Percentiles rank a stretch among this genome's conserved stretches.
Conservation (phyloP, 805 yeast species). For the Metahyphopichia silvanorum region DNA sequence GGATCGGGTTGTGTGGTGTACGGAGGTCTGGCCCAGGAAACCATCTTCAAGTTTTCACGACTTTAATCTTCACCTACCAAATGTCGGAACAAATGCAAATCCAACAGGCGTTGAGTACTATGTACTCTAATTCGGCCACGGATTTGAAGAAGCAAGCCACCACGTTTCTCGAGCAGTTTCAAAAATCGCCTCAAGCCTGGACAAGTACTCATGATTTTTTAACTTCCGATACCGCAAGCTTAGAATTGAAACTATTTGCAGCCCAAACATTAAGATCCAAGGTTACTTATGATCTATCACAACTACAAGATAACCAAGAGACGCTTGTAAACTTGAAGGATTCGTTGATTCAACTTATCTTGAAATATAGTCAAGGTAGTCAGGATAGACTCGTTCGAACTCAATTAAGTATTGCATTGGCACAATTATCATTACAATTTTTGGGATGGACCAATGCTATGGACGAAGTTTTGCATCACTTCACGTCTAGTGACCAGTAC, state of each 20-base stretch:
- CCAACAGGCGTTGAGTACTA: constrained; percentile 44
- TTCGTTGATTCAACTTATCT: constrained; percentile 58
- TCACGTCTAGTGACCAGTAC: constrained; percentile 37
- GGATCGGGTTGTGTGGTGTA: too few relatives aligned
- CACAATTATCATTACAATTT: constrained; percentile 78
- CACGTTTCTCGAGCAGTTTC: constrained; percentile 70
- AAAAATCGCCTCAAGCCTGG: constrained; percentile 85
- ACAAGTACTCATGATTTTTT: constrained; percentile 57
- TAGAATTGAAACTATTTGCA: constrained; percentile 74
- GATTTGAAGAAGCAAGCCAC: constrained; percentile 51
- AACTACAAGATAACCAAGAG: constrained; percentile 9
- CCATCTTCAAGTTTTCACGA: too few relatives aligned
- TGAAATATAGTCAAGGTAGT: constrained; percentile 33
- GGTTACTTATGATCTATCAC: constrained; percentile 71
- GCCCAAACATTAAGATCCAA: constrained; percentile 89
- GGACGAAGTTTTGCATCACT: constrained; percentile 55
- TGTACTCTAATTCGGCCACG: constrained; percentile 42
- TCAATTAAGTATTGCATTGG: constrained; percentile 78
- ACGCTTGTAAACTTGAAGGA: constrained; percentile 45
- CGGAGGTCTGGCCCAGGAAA: too few relatives aligned
- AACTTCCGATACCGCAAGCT: constrained; percentile 24
- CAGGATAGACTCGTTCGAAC: constrained; percentile 64
- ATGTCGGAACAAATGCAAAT: too few relatives aligned
- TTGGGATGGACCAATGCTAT: constrained; percentile 70
- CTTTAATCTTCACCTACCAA: too few relatives aligned